Evolutionary conservation across 495 filamentous ascomycete genomes (phyloP).

Genomic region (Friedmanniomyces simplex): DNA sequence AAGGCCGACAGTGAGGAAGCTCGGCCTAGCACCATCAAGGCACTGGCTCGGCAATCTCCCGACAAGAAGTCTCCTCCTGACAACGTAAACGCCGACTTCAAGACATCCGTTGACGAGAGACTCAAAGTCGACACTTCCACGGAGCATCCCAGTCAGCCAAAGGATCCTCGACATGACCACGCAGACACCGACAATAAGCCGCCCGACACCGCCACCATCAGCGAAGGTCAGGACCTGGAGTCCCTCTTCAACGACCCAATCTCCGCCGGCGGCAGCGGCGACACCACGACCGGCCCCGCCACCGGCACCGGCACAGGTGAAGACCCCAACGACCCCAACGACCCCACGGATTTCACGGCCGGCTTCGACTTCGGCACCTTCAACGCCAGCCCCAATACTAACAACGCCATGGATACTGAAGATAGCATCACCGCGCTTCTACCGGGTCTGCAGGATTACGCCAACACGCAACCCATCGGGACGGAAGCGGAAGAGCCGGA

Average conservation of each 20-base stretch:
- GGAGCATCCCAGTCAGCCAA: not conserved
- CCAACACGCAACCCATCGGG: constrained; percentile 5
- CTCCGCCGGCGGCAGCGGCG: not conserved
- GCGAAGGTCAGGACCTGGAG: constrained; percentile 11
- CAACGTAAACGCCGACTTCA: not conserved
- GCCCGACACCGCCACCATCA: constrained; percentile 9
- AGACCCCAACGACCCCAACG: not conserved
- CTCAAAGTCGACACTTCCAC: not conserved
- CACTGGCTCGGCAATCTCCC: not conserved
- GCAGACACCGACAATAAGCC: not conserved
- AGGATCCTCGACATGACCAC: not conserved
- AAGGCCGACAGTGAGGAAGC: no score
- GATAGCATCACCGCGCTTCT: constrained; percentile 8
- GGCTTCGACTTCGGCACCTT: constrained; percentile 15
- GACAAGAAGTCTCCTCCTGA: not conserved
- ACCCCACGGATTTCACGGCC: not conserved
- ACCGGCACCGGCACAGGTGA: not conserved
- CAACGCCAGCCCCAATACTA: not conserved
- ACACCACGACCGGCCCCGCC: not conserved
- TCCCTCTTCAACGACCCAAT: constrained; percentile 18
- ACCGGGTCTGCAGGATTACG: constrained; percentile 18
- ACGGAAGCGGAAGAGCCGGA: not conserved
- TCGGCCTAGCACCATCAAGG: not conserved
- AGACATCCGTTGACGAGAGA: no score
- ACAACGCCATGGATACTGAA: not conserved